These are phyloP conservation scores for Teratosphaeria pseudoeucalypti DNA, from an alignment of 2,329 filamentous ascomycete genomes.

Conservation along the genomic window DNA sequence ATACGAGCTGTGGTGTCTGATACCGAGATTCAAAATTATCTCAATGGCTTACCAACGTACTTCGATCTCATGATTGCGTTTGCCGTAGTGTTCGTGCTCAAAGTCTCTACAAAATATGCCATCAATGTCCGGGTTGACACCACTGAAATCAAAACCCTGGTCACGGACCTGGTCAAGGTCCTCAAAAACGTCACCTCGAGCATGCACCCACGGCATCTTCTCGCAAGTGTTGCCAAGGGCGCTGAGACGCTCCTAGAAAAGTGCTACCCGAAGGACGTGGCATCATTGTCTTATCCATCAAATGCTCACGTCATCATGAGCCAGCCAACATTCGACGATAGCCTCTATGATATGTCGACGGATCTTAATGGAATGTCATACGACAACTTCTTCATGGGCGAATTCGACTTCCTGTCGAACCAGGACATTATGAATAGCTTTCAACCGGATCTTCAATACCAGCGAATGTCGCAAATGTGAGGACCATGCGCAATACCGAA, in stretches of 20 bases:
- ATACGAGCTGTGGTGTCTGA: constrained; percentile 16
- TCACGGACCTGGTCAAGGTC: constrained; percentile 16
- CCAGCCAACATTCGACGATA: constrained; percentile 20
- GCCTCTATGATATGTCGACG: constrained; percentile 17
- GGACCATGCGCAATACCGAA: neutral
- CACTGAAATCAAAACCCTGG: constrained; percentile 15
- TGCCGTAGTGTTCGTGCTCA: constrained; percentile 22
- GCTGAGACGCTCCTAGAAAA: constrained; percentile 17
- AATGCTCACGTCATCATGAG: constrained; percentile 20
- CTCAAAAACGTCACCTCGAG: constrained; percentile 18
- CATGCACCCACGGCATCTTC: constrained; percentile 22
- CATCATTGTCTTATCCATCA: constrained; percentile 11
- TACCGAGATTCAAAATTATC: constrained; percentile 17
- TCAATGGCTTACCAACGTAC: constrained; percentile 23
- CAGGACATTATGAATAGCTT: constrained; percentile 16
- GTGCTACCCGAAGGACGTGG: constrained; percentile 9
- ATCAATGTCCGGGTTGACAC: constrained; percentile 18
- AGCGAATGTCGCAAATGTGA: constrained; percentile 10
- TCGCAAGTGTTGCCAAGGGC: constrained; percentile 19
- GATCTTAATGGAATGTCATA: constrained; percentile 14
- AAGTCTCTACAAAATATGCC: constrained; percentile 22
- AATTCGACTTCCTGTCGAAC: constrained; percentile 22
- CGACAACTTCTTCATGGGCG: constrained; percentile 23
- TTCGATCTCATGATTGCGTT: constrained; percentile 25
- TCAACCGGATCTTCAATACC: constrained; percentile 15